Evolutionary conservation across 2,329 filamentous ascomycete species (phyloP).

Genomic region (Iodosphaeria phyllophila): DNA sequence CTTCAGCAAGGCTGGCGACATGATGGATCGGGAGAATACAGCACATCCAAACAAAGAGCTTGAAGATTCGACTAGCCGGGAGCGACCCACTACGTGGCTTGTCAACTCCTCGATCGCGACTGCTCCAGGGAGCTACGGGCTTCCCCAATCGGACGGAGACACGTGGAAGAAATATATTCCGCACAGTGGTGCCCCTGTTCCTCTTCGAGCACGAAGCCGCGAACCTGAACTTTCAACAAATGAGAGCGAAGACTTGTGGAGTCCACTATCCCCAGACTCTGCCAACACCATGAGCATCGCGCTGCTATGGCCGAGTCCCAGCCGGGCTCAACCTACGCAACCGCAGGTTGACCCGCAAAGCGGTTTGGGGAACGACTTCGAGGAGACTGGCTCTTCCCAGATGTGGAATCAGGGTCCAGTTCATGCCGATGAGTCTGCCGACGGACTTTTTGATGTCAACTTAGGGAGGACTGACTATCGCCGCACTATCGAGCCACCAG

Average conservation of each 20-base stretch:
- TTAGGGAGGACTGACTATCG: conserved; percentile 6
- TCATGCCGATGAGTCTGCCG: neutral
- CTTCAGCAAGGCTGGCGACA: conserved; percentile 11
- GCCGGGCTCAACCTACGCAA: neutral
- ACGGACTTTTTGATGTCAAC: conserved; percentile 7
- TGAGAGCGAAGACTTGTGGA: conserved; percentile 20
- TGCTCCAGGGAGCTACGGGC: conserved; percentile 4
- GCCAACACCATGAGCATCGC: conserved; percentile 4
- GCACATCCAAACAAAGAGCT: conserved; percentile 7
- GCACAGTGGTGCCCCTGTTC: no score
- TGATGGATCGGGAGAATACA: conserved; percentile 7
- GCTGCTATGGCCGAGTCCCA: neutral
- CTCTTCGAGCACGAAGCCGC: conserved; percentile 12
- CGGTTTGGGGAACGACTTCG: neutral
- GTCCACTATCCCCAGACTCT: neutral
- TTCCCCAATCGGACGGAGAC: conserved; percentile 17
- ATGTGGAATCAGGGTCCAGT: conserved; percentile 6
- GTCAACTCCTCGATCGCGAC: no score
- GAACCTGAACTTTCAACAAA: conserved; percentile 12
- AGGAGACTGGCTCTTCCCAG: neutral
- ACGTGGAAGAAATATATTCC: conserved; percentile 18
- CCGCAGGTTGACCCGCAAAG: neutral
- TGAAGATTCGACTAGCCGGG: no score
- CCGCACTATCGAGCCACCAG: conserved; percentile 6
- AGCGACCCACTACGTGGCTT: no score